Evolutionary conservation across 371 early-diverging fungal species (phyloP).

Genomic region (Rhizopus microsporus): DNA sequence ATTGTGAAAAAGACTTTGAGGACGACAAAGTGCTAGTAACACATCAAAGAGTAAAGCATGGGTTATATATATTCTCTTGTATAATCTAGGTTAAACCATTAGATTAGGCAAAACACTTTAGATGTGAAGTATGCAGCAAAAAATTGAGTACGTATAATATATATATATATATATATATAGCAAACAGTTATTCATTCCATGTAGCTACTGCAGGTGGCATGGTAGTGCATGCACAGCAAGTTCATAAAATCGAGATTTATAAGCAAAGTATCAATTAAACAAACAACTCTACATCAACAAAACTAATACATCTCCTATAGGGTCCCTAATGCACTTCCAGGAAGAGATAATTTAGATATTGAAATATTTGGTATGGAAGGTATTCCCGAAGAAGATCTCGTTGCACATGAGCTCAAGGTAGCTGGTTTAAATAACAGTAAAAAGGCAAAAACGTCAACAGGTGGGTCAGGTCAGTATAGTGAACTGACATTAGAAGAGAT

Average conservation of each 20-base stretch:
- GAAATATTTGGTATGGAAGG: slow-evolving; percentile 97
- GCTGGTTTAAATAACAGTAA: slow-evolving; percentile 23
- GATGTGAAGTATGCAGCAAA: slow-evolving; percentile 83
- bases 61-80: not conserved
- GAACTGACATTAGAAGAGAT: slow-evolving; percentile 47
- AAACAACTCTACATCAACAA: not conserved
- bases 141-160: slow-evolving; percentile 63
- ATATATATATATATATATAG: not conserved
- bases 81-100: not conserved
- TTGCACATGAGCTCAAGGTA: slow-evolving; percentile 62
- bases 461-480: slow-evolving; percentile 35
- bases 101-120: slow-evolving; percentile 85
- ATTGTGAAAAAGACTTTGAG: slow-evolving; percentile 96
- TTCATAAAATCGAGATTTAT: slow-evolving; percentile 87
- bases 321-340: slow-evolving; percentile 86
- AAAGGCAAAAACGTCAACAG: slow-evolving; percentile 28
- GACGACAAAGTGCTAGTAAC: slow-evolving; percentile 92
- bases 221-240: slow-evolving; percentile 88
- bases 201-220: slow-evolving; percentile 86
- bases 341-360: slow-evolving; percentile 82
- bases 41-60: slow-evolving; percentile 70
- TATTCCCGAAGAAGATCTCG: slow-evolving; percentile 82
- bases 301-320: slow-evolving; percentile 34
- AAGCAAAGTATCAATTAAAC: slow-evolving; percentile 48
- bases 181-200: not conserved